Evolutionary conservation across 768 basidiomycete genomes (phyloP).

Genomic region (Collybia nuda): DNA sequence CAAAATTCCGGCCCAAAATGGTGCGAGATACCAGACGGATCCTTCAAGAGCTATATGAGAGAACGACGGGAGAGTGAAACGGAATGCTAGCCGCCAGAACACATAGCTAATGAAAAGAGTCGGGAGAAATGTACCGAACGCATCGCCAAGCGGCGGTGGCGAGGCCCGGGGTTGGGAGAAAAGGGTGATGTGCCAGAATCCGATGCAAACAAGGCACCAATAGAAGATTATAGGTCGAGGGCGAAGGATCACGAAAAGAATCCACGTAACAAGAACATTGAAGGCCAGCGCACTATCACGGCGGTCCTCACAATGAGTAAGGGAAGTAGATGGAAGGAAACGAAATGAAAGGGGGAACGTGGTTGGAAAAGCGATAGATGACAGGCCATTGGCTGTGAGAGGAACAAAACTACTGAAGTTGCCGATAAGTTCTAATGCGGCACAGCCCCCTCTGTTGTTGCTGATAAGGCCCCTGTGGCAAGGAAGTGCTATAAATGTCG

Average conservation of each 20-base stretch:
- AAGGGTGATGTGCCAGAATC: slow-evolving; percentile 82
- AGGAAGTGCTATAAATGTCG: slow-evolving; percentile 7
- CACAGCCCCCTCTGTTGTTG: slow-evolving; percentile 75
- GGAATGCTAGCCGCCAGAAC: slow-evolving; percentile 76
- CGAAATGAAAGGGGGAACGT: slow-evolving; percentile 72
- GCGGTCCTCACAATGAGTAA: slow-evolving; percentile 70
- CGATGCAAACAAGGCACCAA: slow-evolving; percentile 80
- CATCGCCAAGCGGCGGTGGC: slow-evolving; percentile 70
- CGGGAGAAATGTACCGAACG: slow-evolving; percentile 78
- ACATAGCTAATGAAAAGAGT: slow-evolving; percentile 74
- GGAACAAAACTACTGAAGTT: slow-evolving; percentile 73
- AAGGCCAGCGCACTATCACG: slow-evolving; percentile 69
- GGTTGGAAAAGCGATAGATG: slow-evolving; percentile 72
- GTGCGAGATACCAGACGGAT: slow-evolving; percentile 69
- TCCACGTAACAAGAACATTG: slow-evolving; percentile 65
- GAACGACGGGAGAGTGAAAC: slow-evolving; percentile 75
- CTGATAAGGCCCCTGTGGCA: slow-evolving; percentile 60
- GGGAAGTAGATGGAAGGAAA: slow-evolving; percentile 45
- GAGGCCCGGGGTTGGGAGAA: slow-evolving; percentile 71
- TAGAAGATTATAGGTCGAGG: slow-evolving; percentile 67
- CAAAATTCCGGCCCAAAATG: slow-evolving; percentile 79
- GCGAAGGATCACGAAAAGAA: slow-evolving; percentile 72
- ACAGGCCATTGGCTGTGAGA: slow-evolving; percentile 56
- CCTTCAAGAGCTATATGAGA: slow-evolving; percentile 68
- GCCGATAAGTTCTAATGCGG: slow-evolving; percentile 62